These are phyloP conservation scores for Durio zibethinus DNA, from an alignment of 345 rosid genomes.

Conservation along the genomic window DNA sequence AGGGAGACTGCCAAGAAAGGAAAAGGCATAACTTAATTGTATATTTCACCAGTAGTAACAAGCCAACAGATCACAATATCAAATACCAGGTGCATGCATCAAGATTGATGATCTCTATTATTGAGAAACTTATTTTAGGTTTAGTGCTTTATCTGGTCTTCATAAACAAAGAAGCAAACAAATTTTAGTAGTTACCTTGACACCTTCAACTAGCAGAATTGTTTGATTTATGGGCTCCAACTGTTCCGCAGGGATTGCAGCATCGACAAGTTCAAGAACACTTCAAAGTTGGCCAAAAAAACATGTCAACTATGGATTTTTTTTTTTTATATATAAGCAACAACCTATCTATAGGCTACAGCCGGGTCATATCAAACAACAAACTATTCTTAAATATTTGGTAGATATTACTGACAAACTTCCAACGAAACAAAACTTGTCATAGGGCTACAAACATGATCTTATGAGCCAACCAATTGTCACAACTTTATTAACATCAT, in stretches of 20 bases:
- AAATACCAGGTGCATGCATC: background rate
- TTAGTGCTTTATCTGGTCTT: background rate
- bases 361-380: background rate
- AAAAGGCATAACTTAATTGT: background rate
- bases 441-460: background rate
- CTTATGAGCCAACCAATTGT: background rate
- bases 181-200: conserved; percentile 42
- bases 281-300: conserved; percentile 36
- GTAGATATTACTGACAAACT: background rate
- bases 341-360: background rate
- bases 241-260: conserved; percentile 73
- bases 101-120: background rate
- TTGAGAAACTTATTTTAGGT: background rate
- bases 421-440: background rate
- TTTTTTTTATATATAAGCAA: background rate
- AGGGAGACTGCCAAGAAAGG: background rate
- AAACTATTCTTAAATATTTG: background rate
- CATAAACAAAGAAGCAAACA: background rate
- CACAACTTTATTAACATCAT: background rate
- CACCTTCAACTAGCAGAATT: conserved; percentile 77
- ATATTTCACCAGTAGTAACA: background rate
- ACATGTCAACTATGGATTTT: conserved; percentile 18
- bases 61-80: background rate
- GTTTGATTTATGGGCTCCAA: conserved; percentile 66
- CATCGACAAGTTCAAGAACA: conserved; percentile 92